Base-by-base conservation (phyloP, 805 yeast genomes). In the Lipomyces yamanashiensis region DNA sequence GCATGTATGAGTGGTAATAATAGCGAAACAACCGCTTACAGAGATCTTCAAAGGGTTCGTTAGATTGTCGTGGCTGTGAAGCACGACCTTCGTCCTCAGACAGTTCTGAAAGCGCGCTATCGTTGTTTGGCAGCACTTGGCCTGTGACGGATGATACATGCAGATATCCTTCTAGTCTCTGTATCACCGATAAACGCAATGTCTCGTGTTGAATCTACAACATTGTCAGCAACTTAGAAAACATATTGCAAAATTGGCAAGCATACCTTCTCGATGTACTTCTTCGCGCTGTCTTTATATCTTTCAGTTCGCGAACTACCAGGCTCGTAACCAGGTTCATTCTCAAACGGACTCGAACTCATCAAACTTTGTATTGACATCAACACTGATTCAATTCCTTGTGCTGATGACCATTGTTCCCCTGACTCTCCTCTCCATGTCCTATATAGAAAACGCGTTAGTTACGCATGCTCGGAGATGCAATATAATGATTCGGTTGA, bases 341-440 rank as follows among this genome's bases (percentile, higher is more conserved):
- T 62, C 53, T 58, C 62, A 47, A 52, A 62, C 48, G 65, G 65
- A 47, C 48, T 62, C 34, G 54, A 36, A 48, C 59, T 45, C 65
- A 62, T 58, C 12, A 62, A 52, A 28, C 65, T 62, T 15, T 62
- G 65, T 33, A 62, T 58, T 12, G 65, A 62, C 19, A 62, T n/a
- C 41, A 62, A 37, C 33, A 62, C 61, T 21, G 62, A 58, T 57
- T 57, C 58, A 12, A 62, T 48, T 4, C 65, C 65, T 39, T 62
- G 65, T 7, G 65, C 65, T 9, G 65, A 62, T n/a, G 62, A 58
- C 65, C 65, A 62, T 56, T 62, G 62, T 56, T 62, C 65, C 23
- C 62, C 62, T 7, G 58, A 43, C 21, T 53, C 62, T 2, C 65
- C 65, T 49, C 62, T 41, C 62, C 62, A 62, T 39, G 65, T 62